phyloP scores from a whole-genome alignment of 1,284 basidiomycete genomes.

The Boletus hoseneyae region DNA sequence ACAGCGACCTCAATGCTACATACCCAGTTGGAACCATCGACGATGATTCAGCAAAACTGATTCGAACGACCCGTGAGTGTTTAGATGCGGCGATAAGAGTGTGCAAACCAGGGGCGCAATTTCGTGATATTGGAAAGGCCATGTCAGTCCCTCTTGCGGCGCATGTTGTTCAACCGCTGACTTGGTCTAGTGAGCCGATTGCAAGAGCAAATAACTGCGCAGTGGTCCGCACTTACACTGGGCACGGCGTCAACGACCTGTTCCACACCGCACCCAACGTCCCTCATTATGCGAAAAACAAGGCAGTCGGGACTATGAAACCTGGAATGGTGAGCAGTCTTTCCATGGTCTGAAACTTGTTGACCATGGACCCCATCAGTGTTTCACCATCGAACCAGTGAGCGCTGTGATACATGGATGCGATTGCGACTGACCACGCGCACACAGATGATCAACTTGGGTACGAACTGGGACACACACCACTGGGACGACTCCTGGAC shows the following conservation, averaged over 20 bases:
- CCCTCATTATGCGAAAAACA: conserved; percentile 87
- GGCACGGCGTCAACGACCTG: conserved; percentile 85
- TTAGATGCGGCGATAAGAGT: conserved; percentile 85
- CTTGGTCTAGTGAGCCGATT: conserved; percentile 65
- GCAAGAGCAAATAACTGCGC: conserved; percentile 78
- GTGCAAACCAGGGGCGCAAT: conserved; percentile 87
- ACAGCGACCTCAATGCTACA: conserved; percentile 88
- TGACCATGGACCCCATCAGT: conserved; percentile 34
- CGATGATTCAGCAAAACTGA: conserved; percentile 77
- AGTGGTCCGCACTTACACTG: conserved; percentile 85
- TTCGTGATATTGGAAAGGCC: conserved; percentile 78
- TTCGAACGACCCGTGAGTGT: conserved; percentile 75
- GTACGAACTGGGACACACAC: conserved; percentile 64
- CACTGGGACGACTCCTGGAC: conserved; percentile 96
- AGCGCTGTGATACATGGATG: conserved; percentile 16
- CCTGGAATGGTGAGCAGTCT: conserved; percentile 65
- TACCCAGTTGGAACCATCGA: conserved; percentile 88
- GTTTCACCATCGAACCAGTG: conserved; percentile 81
- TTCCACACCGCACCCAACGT: conserved; percentile 78
- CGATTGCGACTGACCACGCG: not conserved
- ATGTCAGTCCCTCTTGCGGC: conserved; percentile 52
- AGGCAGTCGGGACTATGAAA: conserved; percentile 80
- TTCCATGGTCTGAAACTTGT: not conserved
- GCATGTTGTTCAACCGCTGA: conserved; percentile 11
- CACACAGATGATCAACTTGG: conserved; percentile 87